These are phyloP conservation scores for Colletotrichum gloeosporioides DNA, from an alignment of 2,329 filamentous ascomycete genomes.

Conservation along the genomic window DNA sequence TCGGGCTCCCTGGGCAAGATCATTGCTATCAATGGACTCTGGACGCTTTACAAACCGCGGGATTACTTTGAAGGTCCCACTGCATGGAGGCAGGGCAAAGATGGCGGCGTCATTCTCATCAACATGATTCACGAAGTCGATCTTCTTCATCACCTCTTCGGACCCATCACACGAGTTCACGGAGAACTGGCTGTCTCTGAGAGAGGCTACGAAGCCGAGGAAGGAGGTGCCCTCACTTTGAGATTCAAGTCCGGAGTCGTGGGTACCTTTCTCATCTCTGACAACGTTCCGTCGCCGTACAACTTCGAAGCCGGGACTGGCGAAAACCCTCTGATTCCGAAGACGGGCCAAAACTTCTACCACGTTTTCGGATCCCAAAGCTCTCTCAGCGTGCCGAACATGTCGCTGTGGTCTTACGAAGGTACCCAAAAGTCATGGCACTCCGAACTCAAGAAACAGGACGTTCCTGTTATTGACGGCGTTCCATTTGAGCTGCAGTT, in stretches of 20 bases:
- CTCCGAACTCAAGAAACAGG: constrained; percentile 36
- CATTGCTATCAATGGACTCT: constrained; percentile 60
- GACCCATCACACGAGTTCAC: constrained; percentile 54
- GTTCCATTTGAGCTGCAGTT: constrained; percentile 59
- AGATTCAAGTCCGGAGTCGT: constrained; percentile 59
- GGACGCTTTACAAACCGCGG: constrained; percentile 56
- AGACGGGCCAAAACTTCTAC: constrained; percentile 50
- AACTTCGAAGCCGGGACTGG: constrained; percentile 63
- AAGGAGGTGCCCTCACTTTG: constrained; percentile 60
- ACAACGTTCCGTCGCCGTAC: constrained; percentile 55
- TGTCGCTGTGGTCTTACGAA: constrained; percentile 53
- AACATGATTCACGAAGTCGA: constrained; percentile 69
- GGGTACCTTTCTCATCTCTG: constrained; percentile 61
- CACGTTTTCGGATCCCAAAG: constrained; percentile 59
- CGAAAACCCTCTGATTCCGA: constrained; percentile 60
- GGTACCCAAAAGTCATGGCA: constrained; percentile 46
- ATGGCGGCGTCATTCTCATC: constrained; percentile 57
- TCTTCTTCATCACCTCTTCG: constrained; percentile 60
- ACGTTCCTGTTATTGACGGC: constrained; percentile 20
- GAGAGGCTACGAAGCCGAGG: constrained; percentile 55
- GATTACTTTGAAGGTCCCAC: constrained; percentile 50
- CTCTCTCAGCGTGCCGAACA: constrained; percentile 58
- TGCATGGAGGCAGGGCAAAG: constrained; percentile 46
- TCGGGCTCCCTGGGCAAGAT: constrained; percentile 45
- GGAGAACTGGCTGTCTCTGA: constrained; percentile 51